Evolutionary conservation across 1,139 yeast genomes (phyloP).

Genomic region (Blastobotrys elegans): DNA sequence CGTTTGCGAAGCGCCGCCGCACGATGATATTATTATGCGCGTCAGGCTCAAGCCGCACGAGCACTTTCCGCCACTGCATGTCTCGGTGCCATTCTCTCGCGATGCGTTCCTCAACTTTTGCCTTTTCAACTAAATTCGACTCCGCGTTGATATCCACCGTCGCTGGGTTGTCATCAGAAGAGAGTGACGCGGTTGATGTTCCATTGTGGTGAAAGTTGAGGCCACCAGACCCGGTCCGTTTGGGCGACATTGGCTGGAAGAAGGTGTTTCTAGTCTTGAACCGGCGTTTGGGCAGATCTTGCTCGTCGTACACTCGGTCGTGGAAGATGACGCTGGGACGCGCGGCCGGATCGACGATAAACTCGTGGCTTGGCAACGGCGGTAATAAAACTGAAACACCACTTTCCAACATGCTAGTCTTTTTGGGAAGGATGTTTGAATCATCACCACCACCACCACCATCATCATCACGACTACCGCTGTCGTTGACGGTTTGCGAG

Average conservation of each 20-base stretch:
- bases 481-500: conserved; percentile 29
- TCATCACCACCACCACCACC: conserved; percentile 17
- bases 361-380: conserved; percentile 71
- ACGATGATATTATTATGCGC: conserved; percentile 95
- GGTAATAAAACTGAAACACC: conserved; percentile 81
- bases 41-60: conserved; percentile 82
- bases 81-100: conserved; percentile 86
- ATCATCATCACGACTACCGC: conserved; percentile 6
- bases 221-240: neutral
- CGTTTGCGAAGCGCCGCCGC: conserved; percentile 83
- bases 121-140: conserved; percentile 33
- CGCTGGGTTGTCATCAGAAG: conserved; percentile 8
- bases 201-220: too few relatives aligned
- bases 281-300: conserved; percentile 53
- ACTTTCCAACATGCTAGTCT: conserved; percentile 74
- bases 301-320: conserved; percentile 66
- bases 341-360: conserved; percentile 57
- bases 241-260: neutral
- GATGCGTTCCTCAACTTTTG: conserved; percentile 67
- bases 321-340: conserved; percentile 64
- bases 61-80: conserved; percentile 87
- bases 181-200: conserved; percentile 3
- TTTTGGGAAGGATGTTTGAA: conserved; percentile 46
- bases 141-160: conserved; percentile 4
- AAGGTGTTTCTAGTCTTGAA: conserved; percentile 26